A percentile compares a stretch with the other conserved stretches of the same genome.
phyloP scores from a whole-genome alignment of 2,329 filamentous ascomycete species.

The Arthrobotrys megalospora region DNA sequence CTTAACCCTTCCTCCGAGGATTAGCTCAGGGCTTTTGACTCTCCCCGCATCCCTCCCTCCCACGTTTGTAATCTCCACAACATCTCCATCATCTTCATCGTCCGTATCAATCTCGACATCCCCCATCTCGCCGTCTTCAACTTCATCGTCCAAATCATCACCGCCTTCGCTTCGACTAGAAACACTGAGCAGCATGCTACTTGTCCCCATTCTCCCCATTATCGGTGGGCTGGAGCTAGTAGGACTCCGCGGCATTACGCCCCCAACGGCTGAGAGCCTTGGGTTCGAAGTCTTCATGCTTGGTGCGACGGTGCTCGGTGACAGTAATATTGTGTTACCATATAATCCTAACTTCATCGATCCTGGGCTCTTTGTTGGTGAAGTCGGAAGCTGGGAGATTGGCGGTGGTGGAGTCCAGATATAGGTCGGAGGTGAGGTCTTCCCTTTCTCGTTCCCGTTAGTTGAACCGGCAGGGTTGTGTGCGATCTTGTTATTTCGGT shows the following conservation, averaged over 20 bases:
- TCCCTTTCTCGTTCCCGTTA: constrained; percentile 29
- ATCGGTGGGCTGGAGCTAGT: constrained; percentile 32
- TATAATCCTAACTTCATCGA: constrained; percentile 49
- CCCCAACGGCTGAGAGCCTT: constrained; percentile 51
- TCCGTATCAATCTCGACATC: constrained; percentile 42
- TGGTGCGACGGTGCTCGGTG: constrained; percentile 51
- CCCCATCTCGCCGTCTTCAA: constrained; percentile 42
- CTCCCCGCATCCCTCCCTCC: constrained; percentile 3
- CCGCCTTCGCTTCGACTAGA: constrained; percentile 53
- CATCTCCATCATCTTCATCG: constrained; percentile 40
- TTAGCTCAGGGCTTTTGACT: constrained; percentile 24
- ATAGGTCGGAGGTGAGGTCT: constrained; percentile 53
- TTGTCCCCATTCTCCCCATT: constrained; percentile 52
- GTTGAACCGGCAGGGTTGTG: constrained; percentile 8
- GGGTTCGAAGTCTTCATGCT: constrained; percentile 52
- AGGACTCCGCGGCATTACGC: constrained; percentile 39
- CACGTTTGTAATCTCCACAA: constrained; percentile 28
- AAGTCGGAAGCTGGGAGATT: constrained; percentile 20
- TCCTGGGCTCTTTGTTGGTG: constrained; percentile 16
- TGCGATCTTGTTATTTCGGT: constrained; percentile 23
- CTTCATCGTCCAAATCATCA: constrained; percentile 35
- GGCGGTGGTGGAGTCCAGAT: constrained; percentile 52
- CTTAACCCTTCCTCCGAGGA: constrained; percentile 5
- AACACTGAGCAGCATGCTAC: constrained; percentile 56
- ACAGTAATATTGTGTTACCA: constrained; percentile 50